A percentile compares a stretch with the other conserved stretches of the same genome.
Conservation (phyloP, 2,329 filamentous ascomycete species). For the Diplodia mutila region DNA sequence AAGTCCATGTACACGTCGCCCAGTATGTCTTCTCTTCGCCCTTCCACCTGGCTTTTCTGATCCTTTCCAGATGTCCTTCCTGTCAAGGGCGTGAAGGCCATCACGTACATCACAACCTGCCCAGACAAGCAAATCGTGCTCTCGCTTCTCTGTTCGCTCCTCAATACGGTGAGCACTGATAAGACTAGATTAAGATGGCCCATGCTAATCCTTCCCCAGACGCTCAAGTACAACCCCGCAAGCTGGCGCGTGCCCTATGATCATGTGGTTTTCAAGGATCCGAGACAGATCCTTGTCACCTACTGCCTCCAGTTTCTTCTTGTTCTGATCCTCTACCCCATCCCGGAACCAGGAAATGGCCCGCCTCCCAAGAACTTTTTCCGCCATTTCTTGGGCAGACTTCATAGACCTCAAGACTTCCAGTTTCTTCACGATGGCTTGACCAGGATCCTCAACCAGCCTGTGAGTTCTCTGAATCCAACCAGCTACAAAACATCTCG, state of each 20-base stretch:
- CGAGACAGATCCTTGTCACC: slow-evolving; percentile 86
- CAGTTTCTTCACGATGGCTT: slow-evolving; percentile 97
- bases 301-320: slow-evolving; percentile 92
- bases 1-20: slow-evolving; percentile 93
- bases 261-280: slow-evolving; percentile 86
- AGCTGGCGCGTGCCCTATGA: slow-evolving; percentile 95
- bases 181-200: background rate
- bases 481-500: too few relatives aligned
- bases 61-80: slow-evolving; percentile 64
- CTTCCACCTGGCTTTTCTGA: slow-evolving; percentile 28
- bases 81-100: slow-evolving; percentile 76
- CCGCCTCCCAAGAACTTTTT: slow-evolving; percentile 84
- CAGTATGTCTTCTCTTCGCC: slow-evolving; percentile 49
- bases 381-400: slow-evolving; percentile 84
- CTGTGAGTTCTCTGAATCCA: slow-evolving; percentile 55
- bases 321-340: slow-evolving; percentile 80
- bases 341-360: slow-evolving; percentile 73
- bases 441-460: slow-evolving; percentile 88
- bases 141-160: slow-evolving; percentile 84
- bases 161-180: slow-evolving; percentile 78
- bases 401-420: slow-evolving; percentile 94
- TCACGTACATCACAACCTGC: slow-evolving; percentile 87
- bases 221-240: slow-evolving; percentile 93
- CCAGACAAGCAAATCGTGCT: slow-evolving; percentile 90
- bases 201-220: slow-evolving; percentile 53